phyloP scores from a whole-genome alignment of 352 stramenopile species.

The Phytophthora crassamura region DNA sequence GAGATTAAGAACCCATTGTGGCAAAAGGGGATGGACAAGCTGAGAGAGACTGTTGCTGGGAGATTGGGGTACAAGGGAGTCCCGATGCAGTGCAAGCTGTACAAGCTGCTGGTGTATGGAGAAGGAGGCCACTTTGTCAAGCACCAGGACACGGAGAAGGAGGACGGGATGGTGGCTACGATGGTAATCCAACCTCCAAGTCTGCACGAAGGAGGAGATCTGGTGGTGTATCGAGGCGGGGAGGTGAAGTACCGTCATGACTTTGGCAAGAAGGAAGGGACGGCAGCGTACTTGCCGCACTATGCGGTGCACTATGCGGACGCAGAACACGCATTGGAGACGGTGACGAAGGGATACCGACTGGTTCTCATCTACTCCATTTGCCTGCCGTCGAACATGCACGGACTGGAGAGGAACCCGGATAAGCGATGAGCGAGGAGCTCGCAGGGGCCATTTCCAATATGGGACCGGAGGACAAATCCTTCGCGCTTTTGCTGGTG shows the following conservation, averaged over 20 bases:
- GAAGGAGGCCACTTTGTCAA: slow-evolving; percentile 45
- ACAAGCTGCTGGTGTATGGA: slow-evolving; percentile 70
- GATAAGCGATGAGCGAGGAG: too few species aligned
- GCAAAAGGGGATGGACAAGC: slow-evolving; percentile 5
- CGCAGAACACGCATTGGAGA: slow-evolving; percentile 25
- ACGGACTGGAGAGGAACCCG: too few species aligned
- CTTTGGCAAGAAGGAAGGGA: slow-evolving; percentile 26
- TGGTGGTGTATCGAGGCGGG: slow-evolving; percentile 27
- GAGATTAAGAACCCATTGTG: slow-evolving; percentile 7
- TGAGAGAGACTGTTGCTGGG: slow-evolving; percentile 1
- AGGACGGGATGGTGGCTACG: slow-evolving; percentile 61
- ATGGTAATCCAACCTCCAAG: slow-evolving; percentile 47
- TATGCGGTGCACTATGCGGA: slow-evolving; percentile 41
- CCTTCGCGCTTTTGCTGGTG: slow-evolving; percentile 12
- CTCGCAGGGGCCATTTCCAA: too few species aligned
- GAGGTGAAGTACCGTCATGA: slow-evolving; percentile 20
- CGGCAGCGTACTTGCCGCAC: slow-evolving; percentile 15
- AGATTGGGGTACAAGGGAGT: slow-evolving; percentile 24
- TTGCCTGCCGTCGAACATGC: slow-evolving; percentile 27
- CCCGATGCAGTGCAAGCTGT: slow-evolving; percentile 28
- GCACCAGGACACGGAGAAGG: slow-evolving; percentile 65
- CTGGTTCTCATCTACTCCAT: slow-evolving; percentile 36
- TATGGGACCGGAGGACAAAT: slow-evolving; percentile 50
- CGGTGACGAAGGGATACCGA: slow-evolving; percentile 30
- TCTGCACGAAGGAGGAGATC: slow-evolving; percentile 30